Evolutionary conservation across 2,329 filamentous ascomycete genomes (phyloP).

Genomic region (Cladosporium sp.): DNA sequence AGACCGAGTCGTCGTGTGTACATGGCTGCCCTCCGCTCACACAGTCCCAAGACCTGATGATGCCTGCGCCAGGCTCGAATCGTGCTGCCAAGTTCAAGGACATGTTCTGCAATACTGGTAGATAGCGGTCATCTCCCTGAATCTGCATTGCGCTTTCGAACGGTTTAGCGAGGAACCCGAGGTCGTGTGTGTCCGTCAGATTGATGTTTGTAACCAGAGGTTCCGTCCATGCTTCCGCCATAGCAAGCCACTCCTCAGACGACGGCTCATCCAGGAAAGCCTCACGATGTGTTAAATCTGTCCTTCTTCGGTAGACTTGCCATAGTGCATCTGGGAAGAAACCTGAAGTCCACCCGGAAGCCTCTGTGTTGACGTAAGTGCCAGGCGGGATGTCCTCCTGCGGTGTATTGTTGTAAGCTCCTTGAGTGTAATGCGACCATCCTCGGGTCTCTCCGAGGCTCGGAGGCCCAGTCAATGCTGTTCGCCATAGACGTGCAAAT

Average conservation of each 20-base stretch:
- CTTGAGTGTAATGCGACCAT: slow-evolving; percentile 24
- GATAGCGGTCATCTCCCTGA: slow-evolving; percentile 19
- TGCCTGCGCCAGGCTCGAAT: slow-evolving; percentile 21
- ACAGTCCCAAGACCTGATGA: slow-evolving; percentile 24
- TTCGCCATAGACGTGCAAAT: slow-evolving; percentile 23
- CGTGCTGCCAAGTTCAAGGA: slow-evolving; percentile 22
- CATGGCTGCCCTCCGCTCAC: slow-evolving; percentile 17
- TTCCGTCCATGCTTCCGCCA: slow-evolving; percentile 22
- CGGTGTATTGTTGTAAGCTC: slow-evolving; percentile 23
- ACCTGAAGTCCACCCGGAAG: slow-evolving; percentile 24
- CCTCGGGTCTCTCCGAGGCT: slow-evolving; percentile 18
- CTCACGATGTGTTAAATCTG: neutral
- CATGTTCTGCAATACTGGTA: slow-evolving; percentile 22
- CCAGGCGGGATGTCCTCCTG: slow-evolving; percentile 15
- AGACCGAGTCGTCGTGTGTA: slow-evolving; percentile 22
- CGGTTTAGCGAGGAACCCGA: slow-evolving; percentile 24
- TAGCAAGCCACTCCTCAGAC: slow-evolving; percentile 20
- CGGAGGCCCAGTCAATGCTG: slow-evolving; percentile 20
- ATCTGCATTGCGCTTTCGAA: slow-evolving; percentile 23
- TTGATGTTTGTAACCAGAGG: slow-evolving; percentile 22
- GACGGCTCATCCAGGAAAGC: slow-evolving; percentile 4
- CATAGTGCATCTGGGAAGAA: slow-evolving; percentile 24
- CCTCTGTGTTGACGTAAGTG: slow-evolving; percentile 20
- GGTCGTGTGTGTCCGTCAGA: slow-evolving; percentile 24
- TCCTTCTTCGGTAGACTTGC: slow-evolving; percentile 22